phyloP scores from a whole-genome alignment of 805 yeast genomes.

The Priceomyces medius region DNA sequence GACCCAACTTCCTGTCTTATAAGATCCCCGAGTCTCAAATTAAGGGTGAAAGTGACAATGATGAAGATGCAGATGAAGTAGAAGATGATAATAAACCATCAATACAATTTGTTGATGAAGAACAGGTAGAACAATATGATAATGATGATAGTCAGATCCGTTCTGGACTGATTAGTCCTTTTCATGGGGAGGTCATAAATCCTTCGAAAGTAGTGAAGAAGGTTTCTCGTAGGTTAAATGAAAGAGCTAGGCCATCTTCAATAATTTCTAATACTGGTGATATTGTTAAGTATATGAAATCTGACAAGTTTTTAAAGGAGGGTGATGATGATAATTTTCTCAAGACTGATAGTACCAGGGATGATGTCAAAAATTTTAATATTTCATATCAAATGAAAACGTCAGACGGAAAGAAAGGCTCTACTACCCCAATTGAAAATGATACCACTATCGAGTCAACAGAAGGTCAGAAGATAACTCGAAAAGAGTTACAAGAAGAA shows the following conservation, averaged over 20 bases:
- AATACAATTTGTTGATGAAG: conserved; percentile 55
- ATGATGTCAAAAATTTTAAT: too few relatives aligned
- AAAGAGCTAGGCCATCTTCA: conserved; percentile 26
- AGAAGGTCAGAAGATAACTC: conserved; percentile 21
- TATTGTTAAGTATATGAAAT: conserved; percentile 32
- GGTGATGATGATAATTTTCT: conserved; percentile 28
- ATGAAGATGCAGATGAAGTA: conserved; percentile 50
- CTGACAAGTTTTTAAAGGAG: conserved; percentile 32
- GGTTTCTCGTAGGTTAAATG: conserved; percentile 6
- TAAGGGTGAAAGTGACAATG: conserved; percentile 60
- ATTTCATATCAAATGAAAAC: too few relatives aligned
- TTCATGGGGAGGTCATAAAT: neutral
- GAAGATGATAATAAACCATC: conserved; percentile 58
- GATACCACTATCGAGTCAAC: neutral
- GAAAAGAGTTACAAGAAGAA: conserved; percentile 38
- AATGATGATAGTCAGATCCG: too few relatives aligned
- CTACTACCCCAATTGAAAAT: too few relatives aligned
- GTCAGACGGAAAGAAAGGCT: too few relatives aligned
- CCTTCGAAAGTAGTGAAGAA: conserved; percentile 6
- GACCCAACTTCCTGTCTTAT: conserved; percentile 69
- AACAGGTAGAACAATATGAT: neutral
- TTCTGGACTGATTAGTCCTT: neutral
- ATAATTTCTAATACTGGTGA: conserved; percentile 37
- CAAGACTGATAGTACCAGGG: too few relatives aligned
- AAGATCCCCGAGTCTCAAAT: conserved; percentile 69